Conservation (phyloP, 2,329 filamentous ascomycete species). For the Colletotrichum spinosum region DNA sequence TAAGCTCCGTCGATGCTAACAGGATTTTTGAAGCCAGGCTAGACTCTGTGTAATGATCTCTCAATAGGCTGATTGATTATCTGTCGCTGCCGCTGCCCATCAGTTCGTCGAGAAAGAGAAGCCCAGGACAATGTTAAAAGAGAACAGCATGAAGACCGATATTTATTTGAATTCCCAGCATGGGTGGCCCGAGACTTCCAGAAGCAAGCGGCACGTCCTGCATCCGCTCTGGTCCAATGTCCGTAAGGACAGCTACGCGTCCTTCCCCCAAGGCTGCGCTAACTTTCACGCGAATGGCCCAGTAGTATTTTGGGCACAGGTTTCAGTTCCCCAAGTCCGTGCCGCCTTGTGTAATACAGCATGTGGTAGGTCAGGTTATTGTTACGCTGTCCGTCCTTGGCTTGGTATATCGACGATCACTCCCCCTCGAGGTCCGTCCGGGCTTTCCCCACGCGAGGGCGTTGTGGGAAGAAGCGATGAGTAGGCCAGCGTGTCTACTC, state of each 20-base stretch:
- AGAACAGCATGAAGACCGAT: conserved; percentile 2
- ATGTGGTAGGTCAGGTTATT: conserved; percentile 25
- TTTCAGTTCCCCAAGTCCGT: conserved; percentile 34
- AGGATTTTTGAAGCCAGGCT: no score
- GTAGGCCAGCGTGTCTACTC: conserved; percentile 3
- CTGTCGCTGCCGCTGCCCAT: not conserved
- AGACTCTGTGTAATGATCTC: no score
- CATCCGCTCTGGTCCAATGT: conserved; percentile 6
- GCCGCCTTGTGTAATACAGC: conserved; percentile 26
- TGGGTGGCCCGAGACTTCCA: conserved; percentile 21
- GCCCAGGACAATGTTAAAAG: not conserved
- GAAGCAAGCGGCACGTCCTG: conserved; percentile 9
- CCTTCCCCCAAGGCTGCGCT: conserved; percentile 6
- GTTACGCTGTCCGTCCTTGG: conserved; percentile 13
- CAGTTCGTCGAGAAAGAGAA: not conserved
- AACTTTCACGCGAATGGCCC: conserved; percentile 3
- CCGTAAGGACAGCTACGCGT: conserved; percentile 7
- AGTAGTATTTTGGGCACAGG: conserved; percentile 27
- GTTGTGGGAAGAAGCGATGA: conserved; percentile 21
- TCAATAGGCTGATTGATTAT: no score
- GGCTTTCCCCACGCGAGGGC: conserved; percentile 35
- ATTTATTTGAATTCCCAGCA: conserved; percentile 14
- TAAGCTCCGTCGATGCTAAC: not conserved
- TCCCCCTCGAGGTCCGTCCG: conserved; percentile 29
- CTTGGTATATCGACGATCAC: conserved; percentile 12